Evolutionary conservation across 352 stramenopile genomes (phyloP).

Genomic region (Phytophthora capsici): DNA sequence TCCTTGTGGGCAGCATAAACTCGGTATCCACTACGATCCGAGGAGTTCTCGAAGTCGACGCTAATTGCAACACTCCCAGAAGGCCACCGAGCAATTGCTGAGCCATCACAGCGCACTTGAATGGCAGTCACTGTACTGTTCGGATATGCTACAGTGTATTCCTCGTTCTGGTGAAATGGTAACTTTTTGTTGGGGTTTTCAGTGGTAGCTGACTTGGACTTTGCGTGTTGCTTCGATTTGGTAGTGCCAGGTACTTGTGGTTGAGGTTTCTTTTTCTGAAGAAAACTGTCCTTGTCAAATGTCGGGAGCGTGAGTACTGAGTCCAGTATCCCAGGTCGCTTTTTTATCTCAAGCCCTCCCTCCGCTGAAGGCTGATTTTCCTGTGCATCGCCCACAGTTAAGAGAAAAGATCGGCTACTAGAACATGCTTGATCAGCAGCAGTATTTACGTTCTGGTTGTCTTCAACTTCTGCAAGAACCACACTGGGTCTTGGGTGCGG

Average conservation of each 20-base stretch:
- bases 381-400: too few relatives aligned
- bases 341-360: neutral
- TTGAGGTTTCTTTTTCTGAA: constrained; percentile 48
- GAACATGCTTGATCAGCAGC: neutral
- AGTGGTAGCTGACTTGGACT: neutral
- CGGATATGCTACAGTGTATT: constrained; percentile 42
- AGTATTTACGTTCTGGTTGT: constrained; percentile 1
- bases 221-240: constrained; percentile 21
- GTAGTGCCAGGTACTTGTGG: constrained; percentile 4
- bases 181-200: neutral
- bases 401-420: too few relatives aligned
- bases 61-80: constrained; percentile 70
- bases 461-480: neutral
- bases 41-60: constrained; percentile 58
- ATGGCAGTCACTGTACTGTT: constrained; percentile 60
- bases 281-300: constrained; percentile 46
- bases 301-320: constrained; percentile 59
- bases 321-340: constrained; percentile 31
- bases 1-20: constrained; percentile 78
- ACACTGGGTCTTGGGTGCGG: neutral
- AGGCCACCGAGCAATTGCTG: constrained; percentile 72
- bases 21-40: constrained; percentile 52
- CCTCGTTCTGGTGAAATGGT: constrained; percentile 50
- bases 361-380: neutral
- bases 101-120: constrained; percentile 66